Conservation (phyloP, 2,329 filamentous ascomycete genomes). For the Raffaelea arxii region DNA sequence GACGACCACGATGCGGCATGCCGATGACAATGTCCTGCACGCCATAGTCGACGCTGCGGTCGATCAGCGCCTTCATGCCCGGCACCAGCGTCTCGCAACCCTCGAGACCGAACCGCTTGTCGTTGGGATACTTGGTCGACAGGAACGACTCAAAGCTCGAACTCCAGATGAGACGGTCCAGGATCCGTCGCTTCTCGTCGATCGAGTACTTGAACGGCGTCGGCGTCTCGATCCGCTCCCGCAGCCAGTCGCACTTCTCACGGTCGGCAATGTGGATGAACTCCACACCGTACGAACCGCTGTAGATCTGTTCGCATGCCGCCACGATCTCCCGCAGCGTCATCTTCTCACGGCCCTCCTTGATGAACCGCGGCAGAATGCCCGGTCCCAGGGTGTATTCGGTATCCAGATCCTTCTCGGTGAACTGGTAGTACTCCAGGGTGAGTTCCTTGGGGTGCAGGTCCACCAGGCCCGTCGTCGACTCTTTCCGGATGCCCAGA, state of each 20-base stretch:
- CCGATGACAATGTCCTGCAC: conserved; percentile 99
- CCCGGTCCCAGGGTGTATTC: conserved; percentile 93
- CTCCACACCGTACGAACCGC: conserved; percentile 92
- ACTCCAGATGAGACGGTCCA: conserved; percentile 97
- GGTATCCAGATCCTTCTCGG: conserved; percentile 86
- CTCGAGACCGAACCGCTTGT: conserved; percentile 98
- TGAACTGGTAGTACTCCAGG: conserved; percentile 90
- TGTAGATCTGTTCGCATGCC: conserved; percentile 92
- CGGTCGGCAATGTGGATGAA: conserved; percentile 98
- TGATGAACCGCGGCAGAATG: conserved; percentile 89
- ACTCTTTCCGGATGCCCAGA: conserved; percentile 81
- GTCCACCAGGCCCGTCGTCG: conserved; percentile 67
- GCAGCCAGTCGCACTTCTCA: conserved; percentile 96
- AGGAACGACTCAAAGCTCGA: conserved; percentile 95
- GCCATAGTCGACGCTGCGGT: conserved; percentile 95
- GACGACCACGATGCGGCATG: conserved; percentile 97
- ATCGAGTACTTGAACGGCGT: conserved; percentile 94
- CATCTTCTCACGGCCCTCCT: conserved; percentile 87
- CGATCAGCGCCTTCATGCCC: conserved; percentile 98
- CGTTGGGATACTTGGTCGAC: conserved; percentile 96
- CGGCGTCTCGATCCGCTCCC: conserved; percentile 88
- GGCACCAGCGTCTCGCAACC: conserved; percentile 94
- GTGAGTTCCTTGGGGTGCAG: conserved; percentile 85
- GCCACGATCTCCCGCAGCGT: conserved; percentile 87
- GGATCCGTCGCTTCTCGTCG: conserved; percentile 94